Conservation (phyloP, 202 grass and related monocot genomes). For the Hordeum pubiflorum region DNA sequence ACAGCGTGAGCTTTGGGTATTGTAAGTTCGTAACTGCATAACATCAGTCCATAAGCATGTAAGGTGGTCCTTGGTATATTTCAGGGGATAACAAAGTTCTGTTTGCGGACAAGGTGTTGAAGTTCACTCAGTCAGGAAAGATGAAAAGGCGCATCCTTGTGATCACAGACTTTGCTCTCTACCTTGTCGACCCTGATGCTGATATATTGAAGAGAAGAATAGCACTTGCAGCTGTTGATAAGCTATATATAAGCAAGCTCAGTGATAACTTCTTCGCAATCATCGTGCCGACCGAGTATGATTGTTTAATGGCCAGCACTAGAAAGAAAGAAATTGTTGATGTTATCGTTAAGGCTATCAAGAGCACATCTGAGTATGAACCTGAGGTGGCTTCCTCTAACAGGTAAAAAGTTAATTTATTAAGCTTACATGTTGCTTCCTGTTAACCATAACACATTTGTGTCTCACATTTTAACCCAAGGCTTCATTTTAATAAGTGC, state of each 20-base stretch:
- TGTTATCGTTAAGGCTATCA: conserved; percentile 62
- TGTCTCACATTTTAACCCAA: neutral
- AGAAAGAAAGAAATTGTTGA: conserved; percentile 84
- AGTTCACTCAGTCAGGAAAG: conserved; percentile 80
- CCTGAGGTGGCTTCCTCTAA: conserved; percentile 76
- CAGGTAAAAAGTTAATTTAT: conserved; percentile 39
- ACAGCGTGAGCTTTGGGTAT: neutral
- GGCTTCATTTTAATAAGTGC: neutral
- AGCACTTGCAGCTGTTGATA: conserved; percentile 81
- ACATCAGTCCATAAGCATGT: neutral
- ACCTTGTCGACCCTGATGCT: conserved; percentile 74
- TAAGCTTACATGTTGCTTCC: neutral
- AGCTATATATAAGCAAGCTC: conserved; percentile 64
- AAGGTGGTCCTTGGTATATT: neutral
- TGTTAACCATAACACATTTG: neutral
- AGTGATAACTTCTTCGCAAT: conserved; percentile 82
- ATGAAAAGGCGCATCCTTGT: conserved; percentile 79
- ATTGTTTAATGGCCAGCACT: conserved; percentile 75
- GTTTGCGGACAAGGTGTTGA: conserved; percentile 82
- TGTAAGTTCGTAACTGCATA: neutral
- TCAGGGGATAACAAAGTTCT: conserved; percentile 83
- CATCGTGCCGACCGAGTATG: conserved; percentile 80
- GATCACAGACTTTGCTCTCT: conserved; percentile 89
- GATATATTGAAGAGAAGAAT: conserved; percentile 92
- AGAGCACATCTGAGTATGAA: conserved; percentile 70